Conservation (phyloP, 345 rosid species). For the Raphanus raphanistrum region DNA sequence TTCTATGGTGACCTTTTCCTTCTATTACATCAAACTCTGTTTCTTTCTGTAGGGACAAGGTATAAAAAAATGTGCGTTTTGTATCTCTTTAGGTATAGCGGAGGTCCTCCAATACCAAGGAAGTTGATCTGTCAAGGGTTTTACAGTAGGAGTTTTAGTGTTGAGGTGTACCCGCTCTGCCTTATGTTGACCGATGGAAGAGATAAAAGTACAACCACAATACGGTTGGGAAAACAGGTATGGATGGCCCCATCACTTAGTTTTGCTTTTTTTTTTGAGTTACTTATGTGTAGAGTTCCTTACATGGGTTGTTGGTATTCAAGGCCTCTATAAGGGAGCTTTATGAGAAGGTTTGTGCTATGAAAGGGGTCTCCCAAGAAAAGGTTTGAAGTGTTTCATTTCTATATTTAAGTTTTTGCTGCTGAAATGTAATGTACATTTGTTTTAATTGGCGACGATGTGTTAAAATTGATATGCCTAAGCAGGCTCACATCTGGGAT, state of each 20-base stretch:
- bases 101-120: conserved; percentile 86
- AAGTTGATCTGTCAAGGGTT: conserved; percentile 80
- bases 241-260: too few relatives aligned
- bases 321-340: conserved; percentile 77
- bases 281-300: too few relatives aligned
- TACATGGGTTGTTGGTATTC: too few relatives aligned
- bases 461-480: conserved; percentile 20
- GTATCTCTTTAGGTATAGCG: conserved; percentile 59
- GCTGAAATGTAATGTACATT: too few relatives aligned
- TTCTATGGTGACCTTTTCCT: not conserved
- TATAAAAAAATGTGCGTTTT: not conserved
- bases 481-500: conserved; percentile 64
- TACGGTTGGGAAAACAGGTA: conserved; percentile 77
- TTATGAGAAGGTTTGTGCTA: conserved; percentile 62
- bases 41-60: not conserved
- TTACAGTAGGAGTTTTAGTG: conserved; percentile 53
- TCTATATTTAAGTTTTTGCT: too few relatives aligned
- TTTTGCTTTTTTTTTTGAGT: too few relatives aligned
- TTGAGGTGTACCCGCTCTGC: conserved; percentile 86
- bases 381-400: conserved; percentile 46
- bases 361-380: conserved; percentile 51
- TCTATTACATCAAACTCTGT: not conserved
- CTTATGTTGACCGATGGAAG: conserved; percentile 73
- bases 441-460: too few relatives aligned
- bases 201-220: conserved; percentile 51